These are phyloP conservation scores for Halteria grandinella DNA, from an alignment of 73 alveolate species.

Conservation along the genomic window DNA sequence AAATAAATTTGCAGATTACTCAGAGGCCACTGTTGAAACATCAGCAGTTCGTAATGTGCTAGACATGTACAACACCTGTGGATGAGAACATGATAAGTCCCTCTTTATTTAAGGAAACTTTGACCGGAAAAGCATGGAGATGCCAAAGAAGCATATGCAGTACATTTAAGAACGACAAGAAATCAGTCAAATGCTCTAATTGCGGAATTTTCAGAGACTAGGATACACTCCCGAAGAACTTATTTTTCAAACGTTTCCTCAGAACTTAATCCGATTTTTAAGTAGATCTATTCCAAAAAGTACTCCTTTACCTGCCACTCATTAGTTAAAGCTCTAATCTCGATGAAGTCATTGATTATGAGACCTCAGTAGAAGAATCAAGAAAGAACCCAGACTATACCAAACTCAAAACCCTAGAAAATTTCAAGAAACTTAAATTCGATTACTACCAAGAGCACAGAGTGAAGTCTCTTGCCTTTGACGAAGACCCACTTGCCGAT, in stretches of 20 bases:
- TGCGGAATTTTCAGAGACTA: conserved; percentile 33
- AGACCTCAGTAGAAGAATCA: conserved; percentile 33
- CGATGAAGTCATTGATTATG: conserved; percentile 45
- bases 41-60: conserved; percentile 44
- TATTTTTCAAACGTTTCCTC: conserved; percentile 25
- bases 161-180: conserved; percentile 20
- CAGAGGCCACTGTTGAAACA: conserved; percentile 49
- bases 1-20: conserved; percentile 54
- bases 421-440: conserved; percentile 11
- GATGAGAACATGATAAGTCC: conserved; percentile 11
- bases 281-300: conserved; percentile 31
- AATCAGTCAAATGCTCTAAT: conserved; percentile 34
- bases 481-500: conserved; percentile 28
- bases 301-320: conserved; percentile 42
- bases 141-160: conserved; percentile 21
- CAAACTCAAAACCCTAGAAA: conserved; percentile 36
- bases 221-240: conserved; percentile 33
- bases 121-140: conserved; percentile 36
- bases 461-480: conserved; percentile 35
- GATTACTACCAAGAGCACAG: conserved; percentile 14
- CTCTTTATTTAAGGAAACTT: conserved; percentile 29
- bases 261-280: background rate
- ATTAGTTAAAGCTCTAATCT: conserved; percentile 38
- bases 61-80: conserved; percentile 58
- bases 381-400: conserved; percentile 32